A percentile compares a stretch with the other conserved stretches of the same genome.
These are phyloP conservation scores for Fusarium camptoceras DNA, from an alignment of 2,329 filamentous ascomycete genomes.

Conservation along the genomic window DNA sequence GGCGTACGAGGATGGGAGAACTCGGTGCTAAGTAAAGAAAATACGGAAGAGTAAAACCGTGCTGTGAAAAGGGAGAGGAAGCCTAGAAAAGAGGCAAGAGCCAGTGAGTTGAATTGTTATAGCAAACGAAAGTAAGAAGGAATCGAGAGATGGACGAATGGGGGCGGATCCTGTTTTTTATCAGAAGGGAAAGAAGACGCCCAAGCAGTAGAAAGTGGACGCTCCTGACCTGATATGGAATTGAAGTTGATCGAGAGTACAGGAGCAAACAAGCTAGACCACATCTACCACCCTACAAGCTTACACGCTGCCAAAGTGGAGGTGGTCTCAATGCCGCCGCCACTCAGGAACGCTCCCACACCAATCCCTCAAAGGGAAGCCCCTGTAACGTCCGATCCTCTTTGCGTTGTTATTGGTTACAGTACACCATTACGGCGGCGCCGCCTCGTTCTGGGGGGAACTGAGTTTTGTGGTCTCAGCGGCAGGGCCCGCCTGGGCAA, in stretches of 20 bases:
- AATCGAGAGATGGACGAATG: slow-evolving; percentile 20
- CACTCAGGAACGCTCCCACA: slow-evolving; percentile 37
- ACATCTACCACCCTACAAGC: slow-evolving; percentile 1
- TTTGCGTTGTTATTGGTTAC: slow-evolving; percentile 18
- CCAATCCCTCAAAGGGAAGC: slow-evolving; percentile 12
- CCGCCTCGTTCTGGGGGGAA: slow-evolving; percentile 22
- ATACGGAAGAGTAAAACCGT: neutral
- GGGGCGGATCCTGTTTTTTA: slow-evolving; percentile 25
- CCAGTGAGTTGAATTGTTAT: slow-evolving; percentile 1
- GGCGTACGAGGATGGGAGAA: slow-evolving; percentile 15
- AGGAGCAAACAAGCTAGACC: slow-evolving; percentile 20
- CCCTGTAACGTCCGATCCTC: slow-evolving; percentile 25
- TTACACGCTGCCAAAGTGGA: slow-evolving; percentile 22
- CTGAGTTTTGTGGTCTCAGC: slow-evolving; percentile 35
- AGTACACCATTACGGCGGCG: slow-evolving; percentile 15
- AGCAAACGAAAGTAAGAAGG: slow-evolving; percentile 31
- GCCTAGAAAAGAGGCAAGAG: slow-evolving; percentile 8
- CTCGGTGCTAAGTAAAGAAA: neutral
- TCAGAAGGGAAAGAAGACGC: slow-evolving; percentile 16
- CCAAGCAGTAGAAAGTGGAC: slow-evolving; percentile 18
- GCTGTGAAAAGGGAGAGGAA: slow-evolving; percentile 10
- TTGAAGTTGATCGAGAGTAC: slow-evolving; percentile 35
- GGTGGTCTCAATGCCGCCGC: slow-evolving; percentile 35
- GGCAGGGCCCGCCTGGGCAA: slow-evolving; percentile 43
- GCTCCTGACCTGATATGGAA: slow-evolving; percentile 30